Evolutionary conservation across 352 stramenopile genomes (phyloP), one percentile per base, ranked within the genome.

Genomic region (Aphanomyces invadans): DNA sequence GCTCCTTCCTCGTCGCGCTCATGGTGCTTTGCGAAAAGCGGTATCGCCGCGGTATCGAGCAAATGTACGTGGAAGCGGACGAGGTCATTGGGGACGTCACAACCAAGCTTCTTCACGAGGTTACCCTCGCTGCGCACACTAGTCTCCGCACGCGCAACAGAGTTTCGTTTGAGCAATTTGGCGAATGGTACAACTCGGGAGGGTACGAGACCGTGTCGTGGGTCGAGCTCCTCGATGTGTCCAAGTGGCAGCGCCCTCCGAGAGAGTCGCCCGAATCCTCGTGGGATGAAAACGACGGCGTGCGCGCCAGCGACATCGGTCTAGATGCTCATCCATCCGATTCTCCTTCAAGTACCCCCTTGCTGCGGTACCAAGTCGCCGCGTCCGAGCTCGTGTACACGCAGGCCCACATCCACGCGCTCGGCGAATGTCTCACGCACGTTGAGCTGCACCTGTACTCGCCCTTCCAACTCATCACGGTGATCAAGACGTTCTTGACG

Each of bases 141-240:
- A 57, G 60, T 28, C 19, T 66, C 1, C 81, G 7, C 73, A 81
- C 9, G 74, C 77, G 12, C 74, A 86, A 49, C 31, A n/a, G 69
- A 3, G 79, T 97, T 19, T 96, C 89, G 3, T 97, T 97, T 64
- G 81, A 96, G 55, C 85, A 94, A 67, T 94, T 97, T 75, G 88
- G 87, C 21, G 87, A 93, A 51, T 95, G 86, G 86, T 95, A 95
- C 67, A 95, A 95, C 64, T 83, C 78, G 3, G 78, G 84, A 7
- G 86, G 86, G 1, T 89, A 87, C 62, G 72, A 91, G 49, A 74
- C 90, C 11, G 86, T 95, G 25, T 92, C 84, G 4, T 95, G 86
- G 86, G 79, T 95, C 12, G 84, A 93, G 45, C 73, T 95, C 2
- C 70, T 95, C 23, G 86, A 95, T 45, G 81, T 91, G 2, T 70